phyloP scores from a whole-genome alignment of 192 early-diverging fungal species.

The Pilaira anomala region DNA sequence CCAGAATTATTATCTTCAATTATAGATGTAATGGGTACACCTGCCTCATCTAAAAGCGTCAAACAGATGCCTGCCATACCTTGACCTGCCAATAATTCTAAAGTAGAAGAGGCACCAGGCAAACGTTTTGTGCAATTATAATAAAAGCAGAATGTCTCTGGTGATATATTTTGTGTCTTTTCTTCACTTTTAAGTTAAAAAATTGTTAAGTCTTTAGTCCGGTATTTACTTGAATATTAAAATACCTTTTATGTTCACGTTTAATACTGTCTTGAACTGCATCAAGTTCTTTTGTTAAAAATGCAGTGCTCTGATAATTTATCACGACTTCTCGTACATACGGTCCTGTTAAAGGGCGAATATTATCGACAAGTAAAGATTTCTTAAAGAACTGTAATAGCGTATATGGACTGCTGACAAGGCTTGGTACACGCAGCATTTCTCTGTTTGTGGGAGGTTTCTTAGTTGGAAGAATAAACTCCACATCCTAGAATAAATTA shows the following conservation, averaged over 20 bases:
- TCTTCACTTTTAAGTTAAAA: not conserved
- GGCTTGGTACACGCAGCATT: conserved; percentile 46
- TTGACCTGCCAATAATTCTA: conserved; percentile 46
- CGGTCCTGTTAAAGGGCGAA: conserved; percentile 13
- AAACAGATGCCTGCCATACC: conserved; percentile 53
- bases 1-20: not conserved
- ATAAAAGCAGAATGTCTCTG: conserved; percentile 46
- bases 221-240: too few relatives aligned
- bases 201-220: too few relatives aligned
- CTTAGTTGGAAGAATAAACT: conserved; percentile 67
- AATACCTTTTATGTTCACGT: too few relatives aligned
- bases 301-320: not conserved
- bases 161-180: not conserved
- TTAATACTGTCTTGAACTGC: not conserved
- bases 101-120: conserved; percentile 25
- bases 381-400: conserved; percentile 68
- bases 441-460: conserved; percentile 37
- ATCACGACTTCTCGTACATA: conserved; percentile 5
- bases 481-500: conserved; percentile 55
- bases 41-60: conserved; percentile 40
- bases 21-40: conserved; percentile 39
- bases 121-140: conserved; percentile 41
- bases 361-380: conserved; percentile 33
- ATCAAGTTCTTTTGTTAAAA: not conserved
- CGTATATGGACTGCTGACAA: conserved; percentile 53